Percentiles rank a stretch among this genome's conserved stretches.
Evolutionary conservation across 2,329 filamentous ascomycete genomes (phyloP).

Genomic region (Seiridium unicorne): DNA sequence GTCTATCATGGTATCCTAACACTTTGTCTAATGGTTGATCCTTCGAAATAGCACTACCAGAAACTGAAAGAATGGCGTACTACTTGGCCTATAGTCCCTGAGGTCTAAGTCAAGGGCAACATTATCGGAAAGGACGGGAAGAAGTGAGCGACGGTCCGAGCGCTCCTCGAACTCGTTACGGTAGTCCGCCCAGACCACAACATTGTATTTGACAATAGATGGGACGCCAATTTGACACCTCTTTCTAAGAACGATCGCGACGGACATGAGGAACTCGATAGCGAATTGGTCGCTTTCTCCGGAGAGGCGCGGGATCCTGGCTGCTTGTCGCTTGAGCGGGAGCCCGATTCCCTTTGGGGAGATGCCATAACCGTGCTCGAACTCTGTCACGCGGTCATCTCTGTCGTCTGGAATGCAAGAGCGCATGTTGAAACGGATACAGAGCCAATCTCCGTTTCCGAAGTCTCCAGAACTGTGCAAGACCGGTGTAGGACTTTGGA

Average conservation of each 20-base stretch:
- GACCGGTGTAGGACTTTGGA: constrained; percentile 11
- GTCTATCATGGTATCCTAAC: constrained; percentile 12
- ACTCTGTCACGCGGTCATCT: constrained; percentile 1
- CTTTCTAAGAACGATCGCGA: constrained; percentile 9
- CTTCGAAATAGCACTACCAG: constrained; percentile 5
- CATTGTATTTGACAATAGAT: constrained; percentile 9
- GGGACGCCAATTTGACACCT: no score
- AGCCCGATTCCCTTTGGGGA: constrained; percentile 9
- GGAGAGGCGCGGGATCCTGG: constrained; percentile 8
- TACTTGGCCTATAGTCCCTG: constrained; percentile 8
- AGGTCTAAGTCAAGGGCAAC: constrained; percentile 8
- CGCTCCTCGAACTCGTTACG: background rate
- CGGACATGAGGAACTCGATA: constrained; percentile 11
- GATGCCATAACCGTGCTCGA: constrained; percentile 7
- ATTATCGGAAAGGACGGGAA: constrained; percentile 1
- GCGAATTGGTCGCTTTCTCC: constrained; percentile 8
- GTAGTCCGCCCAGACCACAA: constrained; percentile 12
- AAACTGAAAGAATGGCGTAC: constrained; percentile 7
- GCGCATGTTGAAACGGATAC: constrained; percentile 12
- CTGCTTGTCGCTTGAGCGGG: constrained; percentile 12
- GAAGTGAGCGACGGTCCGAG: background rate
- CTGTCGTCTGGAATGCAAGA: constrained; percentile 11
- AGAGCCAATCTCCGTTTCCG: constrained; percentile 9
- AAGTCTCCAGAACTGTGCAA: constrained; percentile 11
- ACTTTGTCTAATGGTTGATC: constrained; percentile 10